phyloP scores from a whole-genome alignment of 805 yeast genomes.

The Jamesozyma gamospora region DNA sequence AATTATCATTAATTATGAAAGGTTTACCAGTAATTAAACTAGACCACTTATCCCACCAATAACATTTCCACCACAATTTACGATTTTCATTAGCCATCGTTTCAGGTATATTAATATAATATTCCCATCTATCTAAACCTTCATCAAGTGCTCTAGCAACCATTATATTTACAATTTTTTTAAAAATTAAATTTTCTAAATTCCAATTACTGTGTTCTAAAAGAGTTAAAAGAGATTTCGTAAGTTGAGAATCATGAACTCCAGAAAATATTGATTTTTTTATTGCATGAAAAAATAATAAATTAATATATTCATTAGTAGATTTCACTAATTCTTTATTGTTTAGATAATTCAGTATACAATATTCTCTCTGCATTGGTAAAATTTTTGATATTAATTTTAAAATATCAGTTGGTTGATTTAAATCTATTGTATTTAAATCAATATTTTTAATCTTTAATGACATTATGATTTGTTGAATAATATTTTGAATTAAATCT shows the following conservation, averaged over 20 bases:
- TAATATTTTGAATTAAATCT: background rate
- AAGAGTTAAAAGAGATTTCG: background rate
- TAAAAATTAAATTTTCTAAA: background rate
- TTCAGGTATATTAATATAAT: slow-evolving; percentile 7
- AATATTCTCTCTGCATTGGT: background rate
- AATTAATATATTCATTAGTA: background rate
- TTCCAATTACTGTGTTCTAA: slow-evolving; percentile 1
- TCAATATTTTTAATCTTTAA: slow-evolving; percentile 2
- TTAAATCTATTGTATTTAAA: slow-evolving; percentile 1
- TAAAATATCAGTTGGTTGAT: background rate
- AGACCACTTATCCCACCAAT: slow-evolving; percentile 16
- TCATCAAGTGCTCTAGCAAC: background rate
- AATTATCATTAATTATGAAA: slow-evolving; percentile 3
- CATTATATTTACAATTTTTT: background rate
- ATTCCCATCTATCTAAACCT: slow-evolving; percentile 13
- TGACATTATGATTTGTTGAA: background rate
- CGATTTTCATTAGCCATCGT: slow-evolving; percentile 8
- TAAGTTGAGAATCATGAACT: background rate
- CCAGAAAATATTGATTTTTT: background rate
- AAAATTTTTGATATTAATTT: background rate
- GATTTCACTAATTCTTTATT: background rate
- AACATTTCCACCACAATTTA: slow-evolving; percentile 12
- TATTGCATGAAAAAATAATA: background rate
- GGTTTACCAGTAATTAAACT: slow-evolving; percentile 9
- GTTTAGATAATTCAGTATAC: background rate